Evolutionary conservation across 202 grass and related monocot species (phyloP).

Genomic region (Schoenoplectus tabernaemontani): DNA sequence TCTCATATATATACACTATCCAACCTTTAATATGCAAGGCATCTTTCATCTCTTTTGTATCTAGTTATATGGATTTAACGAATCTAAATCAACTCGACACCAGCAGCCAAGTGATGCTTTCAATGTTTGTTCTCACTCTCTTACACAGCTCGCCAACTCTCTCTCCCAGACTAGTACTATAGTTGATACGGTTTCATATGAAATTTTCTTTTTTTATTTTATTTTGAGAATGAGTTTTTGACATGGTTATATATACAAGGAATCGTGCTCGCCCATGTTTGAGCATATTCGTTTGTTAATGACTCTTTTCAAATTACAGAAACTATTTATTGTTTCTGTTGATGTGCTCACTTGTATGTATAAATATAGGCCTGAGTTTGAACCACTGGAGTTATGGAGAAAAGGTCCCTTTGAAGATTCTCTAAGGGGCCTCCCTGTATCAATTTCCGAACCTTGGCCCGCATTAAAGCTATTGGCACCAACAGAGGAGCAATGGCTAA

Average conservation of each 20-base stretch:
- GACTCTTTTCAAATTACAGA: neutral
- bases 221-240: neutral
- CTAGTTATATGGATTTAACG: neutral
- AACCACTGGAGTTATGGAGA: slow-evolving; percentile 24
- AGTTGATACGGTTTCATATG: neutral
- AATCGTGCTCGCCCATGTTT: neutral
- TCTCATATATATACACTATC: neutral
- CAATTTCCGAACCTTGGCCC: neutral
- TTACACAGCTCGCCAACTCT: neutral
- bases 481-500: neutral
- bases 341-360: neutral
- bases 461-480: neutral
- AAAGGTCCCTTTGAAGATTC: slow-evolving; percentile 14
- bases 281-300: neutral
- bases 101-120: neutral
- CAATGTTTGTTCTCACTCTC: neutral
- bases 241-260: too few relatives aligned
- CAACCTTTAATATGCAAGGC: too few relatives aligned
- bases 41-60: neutral
- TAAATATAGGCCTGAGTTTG: neutral
- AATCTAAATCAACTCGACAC: neutral
- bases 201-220: neutral
- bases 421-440: neutral
- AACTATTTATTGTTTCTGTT: neutral
- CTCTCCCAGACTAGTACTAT: neutral